Percentiles rank a stretch among this genome's conserved stretches.
Conservation (phyloP, 768 basidiomycete genomes). For the Serendipita vermifera region DNA sequence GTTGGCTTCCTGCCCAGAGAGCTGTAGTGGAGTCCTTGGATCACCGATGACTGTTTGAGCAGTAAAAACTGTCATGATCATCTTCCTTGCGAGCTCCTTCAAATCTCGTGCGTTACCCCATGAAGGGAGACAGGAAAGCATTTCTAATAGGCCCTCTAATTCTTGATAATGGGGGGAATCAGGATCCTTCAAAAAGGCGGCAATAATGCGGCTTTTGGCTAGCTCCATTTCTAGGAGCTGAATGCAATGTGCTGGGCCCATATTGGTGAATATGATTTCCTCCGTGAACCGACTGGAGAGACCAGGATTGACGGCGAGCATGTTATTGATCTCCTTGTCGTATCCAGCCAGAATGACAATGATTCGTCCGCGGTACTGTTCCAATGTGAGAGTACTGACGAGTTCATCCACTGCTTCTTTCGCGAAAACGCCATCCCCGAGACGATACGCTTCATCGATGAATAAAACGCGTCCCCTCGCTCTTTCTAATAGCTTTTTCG, state of each 20-base stretch:
- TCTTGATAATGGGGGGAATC: constrained; percentile 22
- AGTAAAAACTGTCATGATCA: constrained; percentile 32
- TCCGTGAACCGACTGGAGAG: constrained; percentile 58
- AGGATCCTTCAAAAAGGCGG: constrained; percentile 28
- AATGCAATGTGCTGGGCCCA: constrained; percentile 38
- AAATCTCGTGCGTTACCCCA: constrained; percentile 67
- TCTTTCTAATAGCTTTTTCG: constrained; percentile 43
- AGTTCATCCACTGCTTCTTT: constrained; percentile 63
- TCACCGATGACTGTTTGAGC: constrained; percentile 19
- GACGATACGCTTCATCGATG: constrained; percentile 58
- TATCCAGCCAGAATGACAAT: constrained; percentile 61
- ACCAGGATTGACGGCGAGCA: constrained; percentile 47
- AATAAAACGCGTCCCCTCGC: constrained; percentile 57
- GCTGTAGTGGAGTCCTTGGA: no score
- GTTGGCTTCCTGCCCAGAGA: constrained; percentile 23
- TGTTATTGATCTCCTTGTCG: constrained; percentile 49
- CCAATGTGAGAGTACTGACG: constrained; percentile 48
- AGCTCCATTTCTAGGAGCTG: constrained; percentile 37
- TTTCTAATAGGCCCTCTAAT: constrained; percentile 29
- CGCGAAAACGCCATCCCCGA: constrained; percentile 47
- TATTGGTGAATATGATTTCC: constrained; percentile 40
- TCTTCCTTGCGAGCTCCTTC: constrained; percentile 37
- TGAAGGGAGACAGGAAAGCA: constrained; percentile 34
- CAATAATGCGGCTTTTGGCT: constrained; percentile 29
- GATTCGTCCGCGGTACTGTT: constrained; percentile 42